These are phyloP conservation scores for Avena atlantica DNA, from an alignment of 176 grass and related monocot genomes.

Conservation along the genomic window DNA sequence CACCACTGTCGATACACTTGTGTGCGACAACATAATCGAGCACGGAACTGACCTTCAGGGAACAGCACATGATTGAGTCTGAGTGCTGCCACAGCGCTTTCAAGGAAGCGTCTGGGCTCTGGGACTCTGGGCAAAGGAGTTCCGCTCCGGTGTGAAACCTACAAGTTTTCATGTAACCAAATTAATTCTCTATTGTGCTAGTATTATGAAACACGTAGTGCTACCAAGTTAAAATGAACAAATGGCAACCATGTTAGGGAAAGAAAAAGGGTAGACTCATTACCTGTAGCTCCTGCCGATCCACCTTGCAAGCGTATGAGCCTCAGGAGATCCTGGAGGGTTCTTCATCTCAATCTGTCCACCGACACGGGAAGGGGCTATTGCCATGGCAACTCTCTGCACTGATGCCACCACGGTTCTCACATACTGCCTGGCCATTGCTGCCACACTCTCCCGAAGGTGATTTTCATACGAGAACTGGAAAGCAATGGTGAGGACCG, in stretches of 20 bases:
- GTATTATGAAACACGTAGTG: background rate
- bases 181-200: slow-evolving; percentile 44
- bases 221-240: background rate
- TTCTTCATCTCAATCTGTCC: slow-evolving; percentile 73
- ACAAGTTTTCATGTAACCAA: background rate
- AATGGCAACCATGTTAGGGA: background rate
- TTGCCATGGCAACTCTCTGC: slow-evolving; percentile 94
- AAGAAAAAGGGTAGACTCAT: background rate
- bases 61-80: slow-evolving; percentile 91
- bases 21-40: background rate
- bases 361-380: slow-evolving; percentile 72
- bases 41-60: slow-evolving; percentile 69
- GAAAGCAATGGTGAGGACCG: slow-evolving; percentile 93
- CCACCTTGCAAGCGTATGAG: slow-evolving; percentile 82
- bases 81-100: slow-evolving; percentile 91
- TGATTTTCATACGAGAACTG: slow-evolving; percentile 97
- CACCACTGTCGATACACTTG: background rate
- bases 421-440: slow-evolving; percentile 94
- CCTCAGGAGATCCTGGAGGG: slow-evolving; percentile 74
- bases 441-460: slow-evolving; percentile 83
- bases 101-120: slow-evolving; percentile 62
- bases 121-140: slow-evolving; percentile 56
- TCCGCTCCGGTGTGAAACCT: slow-evolving; percentile 89
- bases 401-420: slow-evolving; percentile 89
- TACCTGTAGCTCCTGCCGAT: slow-evolving; percentile 88